Base-by-base conservation (phyloP, 352 stramenopile species). In the Phytophthora constricta region DNA sequence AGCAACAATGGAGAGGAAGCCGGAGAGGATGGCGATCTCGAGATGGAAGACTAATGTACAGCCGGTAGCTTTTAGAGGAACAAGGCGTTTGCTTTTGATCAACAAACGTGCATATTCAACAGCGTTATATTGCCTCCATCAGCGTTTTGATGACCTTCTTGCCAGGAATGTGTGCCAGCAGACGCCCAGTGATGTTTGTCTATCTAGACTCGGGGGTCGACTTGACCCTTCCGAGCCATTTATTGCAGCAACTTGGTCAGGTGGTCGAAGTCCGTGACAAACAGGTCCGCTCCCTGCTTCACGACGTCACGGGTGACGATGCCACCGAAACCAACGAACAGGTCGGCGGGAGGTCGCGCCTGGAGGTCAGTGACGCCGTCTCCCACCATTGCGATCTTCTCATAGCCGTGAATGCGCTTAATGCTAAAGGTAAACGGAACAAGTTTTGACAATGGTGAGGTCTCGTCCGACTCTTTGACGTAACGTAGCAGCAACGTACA, bases 301-400 rank as follows among this genome's bases (percentile, higher is more conserved):
- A 99, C 97, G 31, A 96, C 79, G 26, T 98, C 84, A 58, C 97
- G 91, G 22, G 84, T 90, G n/a, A 98, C 89, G 42, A 99, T 90
- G 41, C 98, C 98, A 28, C 97, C 97, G 75, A 98, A 99, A 45
- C 98, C 98, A 63, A 99, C 96, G 72, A 99, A 99, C 10, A 97
- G 85, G 58, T 98, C 82, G 1, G 97, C 98, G 10, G 98, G 98
- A 41, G 98, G 97, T 31, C 97, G 97, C 17, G 98, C 98, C 79
- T 99, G 94, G 72, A 98, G 78, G 84, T 99, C 98, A 2, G 97
- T 99, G 13, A 97, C 97, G 27, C 98, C 98, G 77, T 99, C 98
- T 37, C 98, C 98, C n/a, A 99, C 84, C 97, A 99, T 99, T 9
- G 99, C 89, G 45, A 99, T 95, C 14, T 85, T 94, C n/a, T 96